phyloP scores from a whole-genome alignment of 805 yeast species.

The Pichia sporocuriosa region DNA sequence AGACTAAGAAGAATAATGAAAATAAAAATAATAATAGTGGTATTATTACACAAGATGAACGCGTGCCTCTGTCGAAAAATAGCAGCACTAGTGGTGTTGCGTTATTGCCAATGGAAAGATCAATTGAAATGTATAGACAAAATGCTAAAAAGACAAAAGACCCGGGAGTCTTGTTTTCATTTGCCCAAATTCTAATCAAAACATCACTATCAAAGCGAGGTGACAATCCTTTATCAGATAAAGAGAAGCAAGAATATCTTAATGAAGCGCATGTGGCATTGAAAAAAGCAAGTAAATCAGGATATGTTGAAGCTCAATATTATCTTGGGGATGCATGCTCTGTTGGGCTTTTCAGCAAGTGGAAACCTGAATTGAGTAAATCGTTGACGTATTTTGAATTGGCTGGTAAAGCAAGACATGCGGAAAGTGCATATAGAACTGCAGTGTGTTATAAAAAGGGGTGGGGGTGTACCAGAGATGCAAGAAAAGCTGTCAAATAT shows the following conservation, averaged over 20 bases:
- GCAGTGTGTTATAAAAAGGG: slow-evolving; percentile 93
- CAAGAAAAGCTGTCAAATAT: slow-evolving; percentile 77
- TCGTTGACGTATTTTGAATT: slow-evolving; percentile 72
- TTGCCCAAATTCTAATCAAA: slow-evolving; percentile 70
- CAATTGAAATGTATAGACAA: slow-evolving; percentile 79
- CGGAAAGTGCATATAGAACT: slow-evolving; percentile 86
- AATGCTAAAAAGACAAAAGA: slow-evolving; percentile 82
- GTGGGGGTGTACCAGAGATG: slow-evolving; percentile 82
- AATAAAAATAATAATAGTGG: background rate
- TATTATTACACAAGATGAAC: background rate
- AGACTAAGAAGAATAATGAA: background rate
- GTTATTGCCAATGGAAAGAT: slow-evolving; percentile 42
- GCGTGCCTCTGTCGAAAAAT: no score
- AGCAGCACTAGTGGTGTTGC: background rate
- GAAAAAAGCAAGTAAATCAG: slow-evolving; percentile 16
- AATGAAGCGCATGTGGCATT: slow-evolving; percentile 73
- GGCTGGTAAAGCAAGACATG: slow-evolving; percentile 91
- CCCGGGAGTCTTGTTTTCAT: slow-evolving; percentile 80
- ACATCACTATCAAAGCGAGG: slow-evolving; percentile 18
- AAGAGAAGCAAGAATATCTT: slow-evolving; percentile 48
- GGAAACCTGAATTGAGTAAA: slow-evolving; percentile 69
- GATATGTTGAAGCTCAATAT: slow-evolving; percentile 82
- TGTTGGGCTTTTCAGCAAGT: slow-evolving; percentile 61
- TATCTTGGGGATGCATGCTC: slow-evolving; percentile 84
- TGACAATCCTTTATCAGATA: slow-evolving; percentile 14